phyloP scores from a whole-genome alignment of 2,329 filamentous ascomycete genomes.

The Trichophyton equinum region DNA sequence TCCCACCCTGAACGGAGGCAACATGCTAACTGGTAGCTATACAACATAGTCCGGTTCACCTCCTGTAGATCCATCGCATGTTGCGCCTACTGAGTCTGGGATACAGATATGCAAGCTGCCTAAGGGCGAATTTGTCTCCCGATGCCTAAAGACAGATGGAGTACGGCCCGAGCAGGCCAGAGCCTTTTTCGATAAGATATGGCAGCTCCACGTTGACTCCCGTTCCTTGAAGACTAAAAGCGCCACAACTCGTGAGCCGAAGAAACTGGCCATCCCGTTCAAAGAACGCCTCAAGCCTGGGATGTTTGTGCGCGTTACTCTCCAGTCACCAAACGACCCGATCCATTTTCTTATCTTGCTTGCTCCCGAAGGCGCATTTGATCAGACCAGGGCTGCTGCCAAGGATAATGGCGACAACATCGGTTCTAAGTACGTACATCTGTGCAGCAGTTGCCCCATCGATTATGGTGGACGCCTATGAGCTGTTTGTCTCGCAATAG shows the following conservation, averaged over 20 bases:
- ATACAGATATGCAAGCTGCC: neutral
- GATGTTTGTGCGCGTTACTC: slow-evolving; percentile 1
- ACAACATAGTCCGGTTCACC: neutral
- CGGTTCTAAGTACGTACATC: neutral
- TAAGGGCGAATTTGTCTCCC: neutral
- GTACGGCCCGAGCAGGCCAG: slow-evolving; percentile 2
- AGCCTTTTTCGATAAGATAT: slow-evolving; percentile 2
- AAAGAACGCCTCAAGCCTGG: slow-evolving; percentile 2
- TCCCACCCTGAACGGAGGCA: neutral
- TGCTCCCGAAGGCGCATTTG: slow-evolving; percentile 1
- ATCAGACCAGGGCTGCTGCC: neutral
- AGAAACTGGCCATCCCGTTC: neutral
- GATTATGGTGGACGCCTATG: neutral
- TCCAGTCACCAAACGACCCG: neutral
- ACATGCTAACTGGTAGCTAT: neutral
- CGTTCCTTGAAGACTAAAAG: neutral
- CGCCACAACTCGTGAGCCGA: neutral
- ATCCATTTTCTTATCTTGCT: neutral
- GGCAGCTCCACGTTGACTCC: slow-evolving; percentile 1
- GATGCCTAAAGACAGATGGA: neutral
- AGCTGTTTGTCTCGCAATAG: neutral
- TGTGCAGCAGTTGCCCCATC: slow-evolving; percentile 1
- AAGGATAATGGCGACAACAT: neutral
- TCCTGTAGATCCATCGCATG: neutral
- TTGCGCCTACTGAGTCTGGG: neutral